Base-by-base conservation (phyloP, 371 early-diverging fungal species). In the Mucor mucedo region DNA sequence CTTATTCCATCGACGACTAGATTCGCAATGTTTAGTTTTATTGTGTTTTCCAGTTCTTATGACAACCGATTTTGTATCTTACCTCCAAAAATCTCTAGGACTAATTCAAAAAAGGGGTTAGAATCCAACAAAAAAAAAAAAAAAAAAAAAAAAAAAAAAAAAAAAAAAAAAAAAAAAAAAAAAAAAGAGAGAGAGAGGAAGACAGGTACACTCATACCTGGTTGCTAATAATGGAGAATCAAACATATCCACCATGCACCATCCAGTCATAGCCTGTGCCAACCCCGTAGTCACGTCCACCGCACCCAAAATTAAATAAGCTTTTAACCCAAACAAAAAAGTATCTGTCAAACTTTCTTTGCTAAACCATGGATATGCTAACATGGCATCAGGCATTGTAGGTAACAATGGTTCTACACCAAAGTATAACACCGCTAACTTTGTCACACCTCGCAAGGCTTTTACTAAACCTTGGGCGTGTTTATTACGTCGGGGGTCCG, bases 61-160 rank as follows among this genome's bases (percentile, higher is more conserved):
- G 6, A 21, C 16, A 47, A 47, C n/a, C 13, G 1, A 14, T 21
- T 8, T 4, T 5, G 27, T 45, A 9, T 27, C 30, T 14, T 42
- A 78, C 79, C 76, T 73, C 79, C 79, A 78, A 42, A 78, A 78
- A 45, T 78, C 76, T 30, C 49, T 66, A 38, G 79, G 79, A 41
- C 79, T 78, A 21, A 21, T 21, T 21, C 0, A 57, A 41, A 33
- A 11, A 2, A 41, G 14, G 11, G 14, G 8, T 53, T 41, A 39
- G 1, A 16, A 44, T 45, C 8, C 4, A 10, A 55, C 10, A 40
- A 40, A 10, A 5, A 16, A 9, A n/a, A 54, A 54, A 21, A 21
- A 21, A 21, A 21, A n/a, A 40, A 40, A 10, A 5, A 16, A 9
- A n/a, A 54, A 54, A 21, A 21, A 21, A 21, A 21, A 40, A 40